A percentile compares a stretch with the other conserved stretches of the same genome.
These are phyloP conservation scores for Tulasnella calospora DNA, from an alignment of 768 basidiomycete species.

Conservation along the genomic window DNA sequence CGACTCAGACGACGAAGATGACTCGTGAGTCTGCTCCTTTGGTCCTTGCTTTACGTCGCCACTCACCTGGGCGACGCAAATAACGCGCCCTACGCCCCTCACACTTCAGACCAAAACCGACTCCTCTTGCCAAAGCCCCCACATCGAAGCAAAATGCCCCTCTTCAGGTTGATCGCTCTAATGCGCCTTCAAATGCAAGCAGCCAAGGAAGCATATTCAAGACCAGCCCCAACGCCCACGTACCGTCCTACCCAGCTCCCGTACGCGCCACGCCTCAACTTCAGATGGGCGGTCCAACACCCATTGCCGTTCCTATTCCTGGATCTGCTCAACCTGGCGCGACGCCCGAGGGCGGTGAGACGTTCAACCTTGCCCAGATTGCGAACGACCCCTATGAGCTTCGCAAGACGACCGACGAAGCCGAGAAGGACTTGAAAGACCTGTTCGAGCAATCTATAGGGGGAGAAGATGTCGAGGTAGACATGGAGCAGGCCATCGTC, in stretches of 20 bases:
- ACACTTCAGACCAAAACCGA: background rate
- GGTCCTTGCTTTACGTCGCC: background rate
- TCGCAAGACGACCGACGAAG: conserved; percentile 44
- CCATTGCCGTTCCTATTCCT: background rate
- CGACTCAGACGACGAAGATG: conserved; percentile 12
- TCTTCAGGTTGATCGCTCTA: background rate
- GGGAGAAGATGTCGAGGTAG: conserved; percentile 48
- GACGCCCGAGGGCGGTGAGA: background rate
- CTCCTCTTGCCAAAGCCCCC: background rate
- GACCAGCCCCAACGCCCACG: background rate
- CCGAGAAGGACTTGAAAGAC: conserved; percentile 73
- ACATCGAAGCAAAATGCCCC: background rate
- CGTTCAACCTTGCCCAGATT: conserved; percentile 2
- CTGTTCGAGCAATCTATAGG: conserved; percentile 61
- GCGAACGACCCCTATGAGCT: conserved; percentile 27
- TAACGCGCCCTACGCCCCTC: background rate
- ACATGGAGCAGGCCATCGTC: conserved; percentile 64
- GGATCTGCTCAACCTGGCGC: background rate
- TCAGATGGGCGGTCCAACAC: background rate
- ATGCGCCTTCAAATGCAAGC: background rate
- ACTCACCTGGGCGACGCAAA: background rate
- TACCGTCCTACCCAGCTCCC: background rate
- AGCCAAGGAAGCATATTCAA: background rate
- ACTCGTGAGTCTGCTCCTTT: background rate
- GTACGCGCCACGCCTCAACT: background rate